Conservation (phyloP, 2,329 filamentous ascomycete genomes). For the Exserohilum rostratum region DNA sequence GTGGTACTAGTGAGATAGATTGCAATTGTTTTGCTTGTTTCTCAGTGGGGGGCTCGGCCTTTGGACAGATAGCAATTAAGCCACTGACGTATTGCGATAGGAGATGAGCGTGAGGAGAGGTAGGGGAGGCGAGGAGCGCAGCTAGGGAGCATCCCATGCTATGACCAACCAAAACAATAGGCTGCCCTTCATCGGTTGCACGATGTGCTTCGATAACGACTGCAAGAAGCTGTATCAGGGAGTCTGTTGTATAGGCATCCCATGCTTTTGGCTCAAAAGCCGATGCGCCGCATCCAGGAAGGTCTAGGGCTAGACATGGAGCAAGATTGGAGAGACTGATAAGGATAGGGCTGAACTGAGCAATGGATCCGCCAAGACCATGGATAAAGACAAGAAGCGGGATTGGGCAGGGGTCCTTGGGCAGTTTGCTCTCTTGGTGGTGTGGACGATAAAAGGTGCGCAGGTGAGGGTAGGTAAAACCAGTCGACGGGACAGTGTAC, state of each 20-base stretch:
- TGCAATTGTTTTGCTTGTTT: constrained; percentile 59
- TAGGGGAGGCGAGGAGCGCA: constrained; percentile 69
- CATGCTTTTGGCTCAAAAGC: constrained; percentile 72
- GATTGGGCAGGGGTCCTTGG: constrained; percentile 71
- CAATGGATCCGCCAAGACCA: constrained; percentile 87
- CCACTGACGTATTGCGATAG: constrained; percentile 73
- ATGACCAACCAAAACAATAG: constrained; percentile 82
- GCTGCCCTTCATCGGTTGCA: constrained; percentile 68
- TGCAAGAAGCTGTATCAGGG: constrained; percentile 76
- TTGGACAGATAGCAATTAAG: constrained; percentile 81
- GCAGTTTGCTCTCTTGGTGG: constrained; percentile 80
- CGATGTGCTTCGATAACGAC: constrained; percentile 75
- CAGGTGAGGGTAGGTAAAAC: constrained; percentile 73
- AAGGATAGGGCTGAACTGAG: constrained; percentile 83
- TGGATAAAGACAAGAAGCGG: constrained; percentile 91
- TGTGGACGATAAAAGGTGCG: constrained; percentile 85
- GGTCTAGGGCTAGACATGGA: constrained; percentile 84
- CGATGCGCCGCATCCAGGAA: constrained; percentile 88
- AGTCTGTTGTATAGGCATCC: constrained; percentile 79
- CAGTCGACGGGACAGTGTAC: constrained; percentile 70
- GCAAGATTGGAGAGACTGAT: constrained; percentile 82
- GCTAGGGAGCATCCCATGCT: constrained; percentile 87
- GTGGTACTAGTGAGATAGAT: constrained; percentile 71
- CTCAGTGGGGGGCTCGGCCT: constrained; percentile 66
- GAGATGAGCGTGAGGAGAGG: constrained; percentile 58